Percentiles rank a stretch among this genome's conserved stretches.
Evolutionary conservation across 495 filamentous ascomycete genomes (phyloP).

Genomic region (Xylaria scruposa): DNA sequence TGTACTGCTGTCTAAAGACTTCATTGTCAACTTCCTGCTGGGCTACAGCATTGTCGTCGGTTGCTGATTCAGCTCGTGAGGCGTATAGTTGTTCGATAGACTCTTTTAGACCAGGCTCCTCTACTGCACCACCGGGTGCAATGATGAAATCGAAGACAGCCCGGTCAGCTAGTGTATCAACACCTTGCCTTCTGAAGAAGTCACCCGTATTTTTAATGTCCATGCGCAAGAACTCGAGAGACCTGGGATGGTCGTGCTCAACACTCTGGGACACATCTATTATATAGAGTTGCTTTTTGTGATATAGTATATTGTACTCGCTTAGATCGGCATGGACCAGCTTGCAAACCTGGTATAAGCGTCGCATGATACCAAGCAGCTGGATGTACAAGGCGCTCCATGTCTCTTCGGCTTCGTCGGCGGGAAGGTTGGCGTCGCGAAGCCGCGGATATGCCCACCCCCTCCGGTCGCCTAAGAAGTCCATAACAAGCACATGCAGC

Average conservation of each 20-base stretch:
- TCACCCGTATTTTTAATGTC: conserved; percentile 95
- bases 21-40: conserved; percentile 77
- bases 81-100: conserved; percentile 57
- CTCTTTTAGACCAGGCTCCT: conserved; percentile 53
- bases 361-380: conserved; percentile 85
- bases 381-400: conserved; percentile 84
- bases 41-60: conserved; percentile 54
- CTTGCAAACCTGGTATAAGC: conserved; percentile 85
- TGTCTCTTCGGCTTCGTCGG: conserved; percentile 68
- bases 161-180: conserved; percentile 77
- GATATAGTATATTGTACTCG: conserved; percentile 96
- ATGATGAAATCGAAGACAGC: conserved; percentile 82
- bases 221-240: conserved; percentile 92
- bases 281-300: conserved; percentile 82
- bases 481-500: conserved; percentile 91
- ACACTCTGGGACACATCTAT: conserved; percentile 98
- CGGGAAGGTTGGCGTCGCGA: conserved; percentile 54
- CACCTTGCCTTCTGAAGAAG: conserved; percentile 86
- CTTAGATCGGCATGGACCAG: conserved; percentile 96
- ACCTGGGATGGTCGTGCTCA: conserved; percentile 92
- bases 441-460: conserved; percentile 86
- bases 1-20: conserved; percentile 94
- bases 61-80: conserved; percentile 37
- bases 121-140: conserved; percentile 55
- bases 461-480: conserved; percentile 84